Conservation (phyloP, 129 eudicot species). For the Tagetes erecta region DNA sequence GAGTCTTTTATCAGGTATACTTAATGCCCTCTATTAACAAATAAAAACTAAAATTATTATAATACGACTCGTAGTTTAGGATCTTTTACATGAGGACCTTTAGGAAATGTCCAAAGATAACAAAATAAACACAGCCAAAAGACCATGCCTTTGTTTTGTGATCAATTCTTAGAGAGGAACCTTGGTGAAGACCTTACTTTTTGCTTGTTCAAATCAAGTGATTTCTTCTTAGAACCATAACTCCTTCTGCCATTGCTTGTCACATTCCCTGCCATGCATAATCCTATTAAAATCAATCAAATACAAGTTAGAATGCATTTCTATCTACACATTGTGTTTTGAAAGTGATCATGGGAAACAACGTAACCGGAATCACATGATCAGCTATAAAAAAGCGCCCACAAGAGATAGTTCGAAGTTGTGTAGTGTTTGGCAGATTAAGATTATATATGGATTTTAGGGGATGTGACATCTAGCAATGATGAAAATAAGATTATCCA, state of each 20-base stretch:
- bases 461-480: not conserved
- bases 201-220: slow-evolving; percentile 30
- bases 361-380: not conserved
- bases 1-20: slow-evolving; percentile 13
- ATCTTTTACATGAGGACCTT: slow-evolving; percentile 20
- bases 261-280: slow-evolving; percentile 37
- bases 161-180: slow-evolving; percentile 38
- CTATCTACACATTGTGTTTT: slow-evolving; percentile 3
- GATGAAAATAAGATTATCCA: slow-evolving; percentile 1
- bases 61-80: slow-evolving; percentile 12
- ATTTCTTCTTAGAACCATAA: slow-evolving; percentile 34
- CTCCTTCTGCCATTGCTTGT: slow-evolving; percentile 22
- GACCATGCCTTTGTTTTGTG: slow-evolving; percentile 26
- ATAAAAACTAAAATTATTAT: not conserved
- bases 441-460: not conserved
- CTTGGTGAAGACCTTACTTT: slow-evolving; percentile 48
- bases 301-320: slow-evolving; percentile 3
- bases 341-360: not conserved
- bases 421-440: not conserved
- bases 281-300: not conserved
- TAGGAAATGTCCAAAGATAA: slow-evolving; percentile 20
- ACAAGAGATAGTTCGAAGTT: not conserved
- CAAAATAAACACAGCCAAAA: slow-evolving; percentile 12
- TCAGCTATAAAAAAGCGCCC: not conserved
- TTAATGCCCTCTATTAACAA: not conserved